A percentile compares a stretch with the other conserved stretches of the same genome.
phyloP scores from a whole-genome alignment of 108 stramenopile species.

The Poteriospumella lacustris region DNA sequence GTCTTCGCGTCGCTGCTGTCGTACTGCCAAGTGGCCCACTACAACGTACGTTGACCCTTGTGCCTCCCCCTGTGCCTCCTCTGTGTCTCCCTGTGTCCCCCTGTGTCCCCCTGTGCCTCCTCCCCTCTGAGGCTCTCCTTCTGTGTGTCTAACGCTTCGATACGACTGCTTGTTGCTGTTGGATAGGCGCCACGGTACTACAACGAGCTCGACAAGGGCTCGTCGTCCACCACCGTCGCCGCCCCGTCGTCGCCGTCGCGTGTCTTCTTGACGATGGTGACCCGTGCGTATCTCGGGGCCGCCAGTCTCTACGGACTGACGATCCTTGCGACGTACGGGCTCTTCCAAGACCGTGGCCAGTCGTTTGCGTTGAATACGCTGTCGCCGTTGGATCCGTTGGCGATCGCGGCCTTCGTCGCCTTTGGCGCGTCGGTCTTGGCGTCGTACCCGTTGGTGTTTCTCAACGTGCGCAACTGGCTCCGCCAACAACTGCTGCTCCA shows the following conservation, averaged over 20 bases:
- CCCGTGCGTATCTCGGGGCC: background rate
- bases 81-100: no score
- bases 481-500: background rate
- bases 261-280: background rate
- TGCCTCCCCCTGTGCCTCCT: no score
- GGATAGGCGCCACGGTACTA: conserved; percentile 8
- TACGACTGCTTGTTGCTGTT: no score
- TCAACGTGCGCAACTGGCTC: background rate
- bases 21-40: background rate
- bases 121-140: no score
- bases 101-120: no score
- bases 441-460: background rate
- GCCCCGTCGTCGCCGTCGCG: no score
- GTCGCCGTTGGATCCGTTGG: background rate
- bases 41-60: background rate
- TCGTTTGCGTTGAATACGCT: conserved; percentile 8
- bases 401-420: background rate
- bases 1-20: background rate
- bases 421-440: conserved; percentile 4
- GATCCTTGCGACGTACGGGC: background rate
- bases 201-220: background rate
- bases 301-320: background rate
- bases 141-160: no score
- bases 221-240: no score
- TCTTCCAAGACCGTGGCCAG: background rate